Base-by-base conservation (phyloP, 345 rosid species). In the Microcos paniculata region DNA sequence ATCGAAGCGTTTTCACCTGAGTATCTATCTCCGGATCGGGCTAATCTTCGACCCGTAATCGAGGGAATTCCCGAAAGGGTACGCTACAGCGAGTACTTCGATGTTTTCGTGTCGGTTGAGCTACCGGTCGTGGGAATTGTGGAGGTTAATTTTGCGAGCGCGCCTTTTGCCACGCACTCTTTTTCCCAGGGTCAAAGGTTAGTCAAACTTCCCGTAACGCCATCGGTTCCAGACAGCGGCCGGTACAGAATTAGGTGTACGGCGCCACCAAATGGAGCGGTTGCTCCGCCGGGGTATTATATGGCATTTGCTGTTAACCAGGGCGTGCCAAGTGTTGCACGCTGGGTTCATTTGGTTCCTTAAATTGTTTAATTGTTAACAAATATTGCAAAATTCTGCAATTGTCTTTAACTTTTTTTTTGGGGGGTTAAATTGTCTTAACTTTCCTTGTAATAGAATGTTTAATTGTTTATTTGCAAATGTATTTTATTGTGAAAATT, bases 1-100 rank as follows among this genome's bases (percentile, higher is more conserved):
- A 80, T 95, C 16, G 99, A 95, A 77, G 91, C 94, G 8, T 95
- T 95, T 81, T 95, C 96, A 0, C 99, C 96, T 6, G 96, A 91
- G 77, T 95, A 95, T 78, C 72, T 95, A 26, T 87, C 94, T 0
- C 74, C 83, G 4, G 99, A 95, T 76, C 90, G 96, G 46, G 92
- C 93, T 5, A 89, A 91, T 64, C 52, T 95, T 70, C 86, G 98
- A 64, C 95, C 99, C 13, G 80, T 63, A n/a, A 78, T 94, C 11
- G 85, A 63, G 72, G 90, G 83, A 26, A 77, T 87, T 8, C 88
- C 88, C 1, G 87, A 80, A 75, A 82, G 83, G 38, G 85, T 91
- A 71, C 82, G 88, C 14, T 90, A 81, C 76, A 86, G 86, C 5
- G 89, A 87, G 85, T 70, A 78, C 16, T 83, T 86, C 65, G 81